A percentile compares a stretch with the other conserved stretches of the same genome.
Evolutionary conservation across 805 yeast genomes (phyloP).

Genomic region (Myxozyma neotropica): DNA sequence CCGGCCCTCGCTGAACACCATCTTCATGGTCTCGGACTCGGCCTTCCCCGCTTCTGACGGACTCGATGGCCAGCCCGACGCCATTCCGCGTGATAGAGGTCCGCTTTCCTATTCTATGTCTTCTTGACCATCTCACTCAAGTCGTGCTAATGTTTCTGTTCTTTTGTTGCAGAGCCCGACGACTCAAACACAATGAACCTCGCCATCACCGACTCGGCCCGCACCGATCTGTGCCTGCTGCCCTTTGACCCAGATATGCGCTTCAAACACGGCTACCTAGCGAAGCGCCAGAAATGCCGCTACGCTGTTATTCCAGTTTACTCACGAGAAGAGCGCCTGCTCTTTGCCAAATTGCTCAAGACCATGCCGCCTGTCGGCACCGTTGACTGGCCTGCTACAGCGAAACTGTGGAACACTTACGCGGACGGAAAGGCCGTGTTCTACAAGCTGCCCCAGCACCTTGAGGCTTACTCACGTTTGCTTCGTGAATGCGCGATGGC

Average conservation of each 20-base stretch:
- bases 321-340: slow-evolving; percentile 28
- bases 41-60: not conserved
- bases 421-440: slow-evolving; percentile 25
- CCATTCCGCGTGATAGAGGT: slow-evolving; percentile 2
- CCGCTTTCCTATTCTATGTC: not conserved
- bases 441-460: slow-evolving; percentile 29
- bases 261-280: slow-evolving; percentile 27
- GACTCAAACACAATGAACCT: slow-evolving; percentile 9
- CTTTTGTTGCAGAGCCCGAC: not conserved
- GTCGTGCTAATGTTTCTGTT: not conserved
- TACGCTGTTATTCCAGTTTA: slow-evolving; percentile 31
- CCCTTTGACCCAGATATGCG: slow-evolving; percentile 23
- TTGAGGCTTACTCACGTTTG: slow-evolving; percentile 14
- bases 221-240: slow-evolving; percentile 13
- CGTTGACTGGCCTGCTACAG: slow-evolving; percentile 13
- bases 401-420: slow-evolving; percentile 20
- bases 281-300: slow-evolving; percentile 27
- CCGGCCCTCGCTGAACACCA: slow-evolving; percentile 25
- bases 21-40: slow-evolving; percentile 25
- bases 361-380: slow-evolving; percentile 5
- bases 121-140: not conserved
- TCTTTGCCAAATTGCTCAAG: slow-evolving; percentile 20
- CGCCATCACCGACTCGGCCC: slow-evolving; percentile 12
- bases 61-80: slow-evolving; percentile 1
- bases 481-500: slow-evolving; percentile 16